Evolutionary conservation across 805 yeast genomes (phyloP).

Genomic region (Zygosaccharomyces gambellarensis): DNA sequence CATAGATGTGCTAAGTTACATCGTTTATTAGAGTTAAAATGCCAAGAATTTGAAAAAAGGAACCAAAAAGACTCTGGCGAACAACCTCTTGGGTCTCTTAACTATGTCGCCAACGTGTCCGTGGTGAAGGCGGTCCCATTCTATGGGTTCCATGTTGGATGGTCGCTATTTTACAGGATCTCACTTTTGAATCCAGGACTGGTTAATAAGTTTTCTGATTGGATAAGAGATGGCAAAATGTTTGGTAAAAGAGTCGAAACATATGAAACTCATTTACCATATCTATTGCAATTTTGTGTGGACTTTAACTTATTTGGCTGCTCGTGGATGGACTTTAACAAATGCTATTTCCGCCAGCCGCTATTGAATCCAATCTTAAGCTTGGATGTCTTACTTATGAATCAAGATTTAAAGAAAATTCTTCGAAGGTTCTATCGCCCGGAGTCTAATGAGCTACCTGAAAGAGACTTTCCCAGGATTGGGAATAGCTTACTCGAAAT

Average conservation of each 20-base stretch:
- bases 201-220: constrained; percentile 48
- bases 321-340: constrained; percentile 56
- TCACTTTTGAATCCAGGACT: constrained; percentile 60
- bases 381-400: constrained; percentile 27
- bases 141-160: constrained; percentile 75
- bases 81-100: constrained; percentile 18
- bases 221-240: constrained; percentile 43
- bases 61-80: constrained; percentile 2
- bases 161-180: constrained; percentile 62
- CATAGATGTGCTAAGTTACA: constrained; percentile 40
- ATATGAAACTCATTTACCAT: constrained; percentile 80
- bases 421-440: constrained; percentile 26
- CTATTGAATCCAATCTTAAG: constrained; percentile 35
- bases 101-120: constrained; percentile 54
- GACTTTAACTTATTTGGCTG: constrained; percentile 86
- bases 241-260: constrained; percentile 42
- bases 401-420: constrained; percentile 34
- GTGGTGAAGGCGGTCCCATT: constrained; percentile 73
- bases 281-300: constrained; percentile 64
- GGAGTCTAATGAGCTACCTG: constrained; percentile 17
- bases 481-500: constrained; percentile 65
- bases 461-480: constrained; percentile 41
- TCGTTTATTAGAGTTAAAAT: constrained; percentile 40
- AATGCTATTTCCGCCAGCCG: constrained; percentile 56
- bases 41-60: constrained; percentile 38